Evolutionary conservation across 768 basidiomycete species (phyloP), one percentile per base, ranked within the genome.

Genomic region (Lenzites betulinus): DNA sequence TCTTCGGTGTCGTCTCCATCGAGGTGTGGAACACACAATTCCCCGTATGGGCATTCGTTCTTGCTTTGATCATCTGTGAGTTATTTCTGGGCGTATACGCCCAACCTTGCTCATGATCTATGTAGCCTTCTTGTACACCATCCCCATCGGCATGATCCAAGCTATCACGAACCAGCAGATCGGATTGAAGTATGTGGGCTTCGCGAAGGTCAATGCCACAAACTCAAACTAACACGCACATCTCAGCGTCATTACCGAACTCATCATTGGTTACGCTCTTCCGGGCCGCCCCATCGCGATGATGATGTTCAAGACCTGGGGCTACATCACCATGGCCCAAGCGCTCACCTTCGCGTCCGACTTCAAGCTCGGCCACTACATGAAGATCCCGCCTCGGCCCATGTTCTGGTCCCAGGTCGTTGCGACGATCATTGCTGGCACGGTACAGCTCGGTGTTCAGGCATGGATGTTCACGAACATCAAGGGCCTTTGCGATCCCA

Each of bases 121-220:
- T 3, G 49, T 51, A 66, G 74, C 83, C 0, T 80, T 77, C 64
- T 68, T 88, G 65, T 93, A 92, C 66, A 80, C 88, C 59, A 83
- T 95, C 48, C 93, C 93, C 13, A 84, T 88, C 55, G 90, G 88
- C 64, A 86, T 90, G 83, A 90, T 92, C 60, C 86, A 90, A 66
- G 89, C 89, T 1, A 83, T 91, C 64, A 92, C 90, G 30, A 92
- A 92, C 71, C 86, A 89, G 67, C 87, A 90, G 72, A 79, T 91
- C 55, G 88, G 80, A 68, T 70, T 83, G 12, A 83, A 81, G 72
- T 73, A 71, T 38, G 75, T 70, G 6, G 11, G 3, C 13, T 25
- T 66, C 68, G 20, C 70, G 72, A 25, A 73, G 73, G 59, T 49
- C 64, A 64, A 11, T 48, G 66, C 12, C 30, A 2, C 38, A 22